Percentiles rank a stretch among this genome's conserved stretches.
Conservation (phyloP, 768 basidiomycete species). For the Rubroboletus satanas region DNA sequence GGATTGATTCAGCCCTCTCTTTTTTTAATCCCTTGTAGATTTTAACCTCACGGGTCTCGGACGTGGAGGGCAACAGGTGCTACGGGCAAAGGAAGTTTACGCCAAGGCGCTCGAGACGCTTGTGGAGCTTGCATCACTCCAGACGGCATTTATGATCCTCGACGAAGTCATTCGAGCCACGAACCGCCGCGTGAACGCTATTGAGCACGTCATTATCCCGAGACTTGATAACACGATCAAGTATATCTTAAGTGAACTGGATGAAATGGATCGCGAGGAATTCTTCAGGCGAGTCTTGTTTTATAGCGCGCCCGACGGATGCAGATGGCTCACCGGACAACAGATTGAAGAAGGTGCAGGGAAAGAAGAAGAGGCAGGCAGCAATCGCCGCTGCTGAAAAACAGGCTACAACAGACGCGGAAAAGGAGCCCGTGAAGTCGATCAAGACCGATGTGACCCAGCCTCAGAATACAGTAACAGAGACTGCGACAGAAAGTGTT, state of each 20-base stretch:
- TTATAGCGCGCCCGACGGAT: background rate
- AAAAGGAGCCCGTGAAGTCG: slow-evolving; percentile 2
- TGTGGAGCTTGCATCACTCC: slow-evolving; percentile 93
- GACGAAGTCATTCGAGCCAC: slow-evolving; percentile 99
- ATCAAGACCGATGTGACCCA: slow-evolving; percentile 4
- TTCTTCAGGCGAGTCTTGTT: slow-evolving; percentile 68
- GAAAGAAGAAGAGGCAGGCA: slow-evolving; percentile 89
- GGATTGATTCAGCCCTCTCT: background rate
- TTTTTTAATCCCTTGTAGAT: slow-evolving; percentile 44
- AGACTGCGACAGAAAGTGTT: slow-evolving; percentile 1
- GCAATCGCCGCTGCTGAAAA: slow-evolving; percentile 37
- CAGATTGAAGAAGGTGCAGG: slow-evolving; percentile 95
- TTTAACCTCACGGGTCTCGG: slow-evolving; percentile 97
- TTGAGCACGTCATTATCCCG: slow-evolving; percentile 96
- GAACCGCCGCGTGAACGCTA: slow-evolving; percentile 97
- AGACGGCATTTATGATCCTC: slow-evolving; percentile 97
- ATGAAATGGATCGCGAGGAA: slow-evolving; percentile 97
- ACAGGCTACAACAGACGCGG: slow-evolving; percentile 5
- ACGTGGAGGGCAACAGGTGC: slow-evolving; percentile 93
- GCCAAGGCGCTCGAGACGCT: slow-evolving; percentile 96
- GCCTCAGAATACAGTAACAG: slow-evolving; percentile 1
- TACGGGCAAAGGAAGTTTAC: slow-evolving; percentile 94
- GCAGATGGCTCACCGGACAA: slow-evolving; percentile 6
- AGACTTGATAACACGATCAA: slow-evolving; percentile 95
- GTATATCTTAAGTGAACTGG: slow-evolving; percentile 95